Base-by-base conservation (phyloP, 495 filamentous ascomycete genomes). In the Penicillium paxilli region DNA sequence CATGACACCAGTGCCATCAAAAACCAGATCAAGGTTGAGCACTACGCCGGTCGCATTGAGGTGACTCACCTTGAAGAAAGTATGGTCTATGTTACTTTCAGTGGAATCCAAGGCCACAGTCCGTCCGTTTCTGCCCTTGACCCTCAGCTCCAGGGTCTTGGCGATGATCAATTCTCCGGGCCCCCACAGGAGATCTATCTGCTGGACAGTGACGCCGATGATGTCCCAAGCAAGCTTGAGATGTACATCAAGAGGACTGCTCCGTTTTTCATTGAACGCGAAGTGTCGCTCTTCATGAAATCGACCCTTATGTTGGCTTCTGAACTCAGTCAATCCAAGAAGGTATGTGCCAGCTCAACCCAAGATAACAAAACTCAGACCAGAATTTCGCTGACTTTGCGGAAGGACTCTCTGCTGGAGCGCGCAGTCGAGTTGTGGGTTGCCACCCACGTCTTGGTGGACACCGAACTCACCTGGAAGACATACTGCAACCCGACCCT, bases 401-500 rank as follows among this genome's bases (percentile, higher is more conserved):
- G 45, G n/a, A 47, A 82, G 73, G 84, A 90, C 58, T 69, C 74
- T 22, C 71, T 92, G 6, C 74, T 93, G 12, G 79, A 81, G 47
- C 80, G 83, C 30, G 84, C 82, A 1, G 71, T 93, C 6, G 86
- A 93, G 63, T 76, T 95, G 3, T 95, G 89, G 88, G 80, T 84
- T 20, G 78, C 83, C 6, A 90, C 89, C 1, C 84, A 88, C 56
- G 82, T 93, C 23, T 76, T 93, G 44, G 78, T 82, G 17, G 87
- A 89, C 51, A 75, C 77, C n/a, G 83, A 86, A 35, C 66, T 86
- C 16, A 75, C 77, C 32, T 92, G 88, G 88, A 81, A 79, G 25
- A 80, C 88, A 22, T 81, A 71, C 57, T 75, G 70, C 59, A 81
- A 80, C 62, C 71, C 76, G 16, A 74, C 71, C 8, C 63, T 76